These are phyloP conservation scores for Cercospora citrullina DNA, from an alignment of 2,329 filamentous ascomycete genomes.

Conservation along the genomic window DNA sequence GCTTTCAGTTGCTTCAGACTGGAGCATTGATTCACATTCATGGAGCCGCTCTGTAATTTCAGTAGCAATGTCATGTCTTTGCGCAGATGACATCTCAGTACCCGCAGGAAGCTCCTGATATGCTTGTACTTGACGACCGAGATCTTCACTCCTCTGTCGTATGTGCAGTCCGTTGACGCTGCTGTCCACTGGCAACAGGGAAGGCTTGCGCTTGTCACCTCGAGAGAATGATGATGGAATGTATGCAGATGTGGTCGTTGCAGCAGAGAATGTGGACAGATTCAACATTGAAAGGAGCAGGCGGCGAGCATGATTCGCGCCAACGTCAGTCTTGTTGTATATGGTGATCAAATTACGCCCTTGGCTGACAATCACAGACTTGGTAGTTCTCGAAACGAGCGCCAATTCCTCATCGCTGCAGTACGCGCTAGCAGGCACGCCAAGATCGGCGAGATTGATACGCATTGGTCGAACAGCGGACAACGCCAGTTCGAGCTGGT, in stretches of 20 bases:
- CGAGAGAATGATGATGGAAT: neutral
- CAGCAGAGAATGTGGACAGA: neutral
- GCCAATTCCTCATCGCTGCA: constrained; percentile 26
- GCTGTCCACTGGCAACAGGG: neutral
- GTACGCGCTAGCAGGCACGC: neutral
- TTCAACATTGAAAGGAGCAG: constrained; percentile 12
- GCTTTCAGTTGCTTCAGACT: neutral
- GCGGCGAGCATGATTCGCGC: constrained; percentile 28
- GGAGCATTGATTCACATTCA: neutral
- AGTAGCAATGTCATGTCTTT: neutral
- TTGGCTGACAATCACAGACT: constrained; percentile 24
- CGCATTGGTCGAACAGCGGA: constrained; percentile 18
- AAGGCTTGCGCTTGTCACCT: neutral
- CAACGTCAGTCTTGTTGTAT: constrained; percentile 15
- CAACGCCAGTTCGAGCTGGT: constrained; percentile 28
- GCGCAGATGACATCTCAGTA: neutral
- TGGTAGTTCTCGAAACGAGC: constrained; percentile 25
- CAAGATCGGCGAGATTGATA: constrained; percentile 23
- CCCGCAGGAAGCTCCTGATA: neutral
- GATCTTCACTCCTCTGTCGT: neutral
- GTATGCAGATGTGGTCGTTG: neutral
- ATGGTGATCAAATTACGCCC: constrained; percentile 8
- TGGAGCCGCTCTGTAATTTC: neutral
- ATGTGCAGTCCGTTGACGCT: neutral
- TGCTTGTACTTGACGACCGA: neutral